A percentile compares a stretch with the other conserved stretches of the same genome.
Conservation (phyloP, 331 rosid genomes). For the Dryas integrifolia region DNA sequence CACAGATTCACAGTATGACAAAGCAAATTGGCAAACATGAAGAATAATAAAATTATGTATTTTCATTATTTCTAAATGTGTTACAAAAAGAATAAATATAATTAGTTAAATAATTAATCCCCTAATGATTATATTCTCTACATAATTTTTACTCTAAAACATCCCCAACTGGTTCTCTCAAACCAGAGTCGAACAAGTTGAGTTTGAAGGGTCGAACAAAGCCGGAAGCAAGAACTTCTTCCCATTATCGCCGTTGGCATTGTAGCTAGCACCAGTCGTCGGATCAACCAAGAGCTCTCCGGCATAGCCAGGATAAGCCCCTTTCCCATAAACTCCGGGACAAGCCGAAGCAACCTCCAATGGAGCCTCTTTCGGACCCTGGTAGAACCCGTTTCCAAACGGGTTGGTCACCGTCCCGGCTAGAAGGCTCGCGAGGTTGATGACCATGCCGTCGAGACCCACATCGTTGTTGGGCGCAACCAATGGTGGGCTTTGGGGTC, state of each 20-base stretch:
- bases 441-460: slow-evolving; percentile 69
- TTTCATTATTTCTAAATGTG: not conserved
- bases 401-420: slow-evolving; percentile 79
- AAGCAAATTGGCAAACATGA: no score
- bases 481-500: slow-evolving; percentile 53
- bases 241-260: slow-evolving; percentile 57
- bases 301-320: slow-evolving; percentile 72
- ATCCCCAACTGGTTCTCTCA: slow-evolving; percentile 7
- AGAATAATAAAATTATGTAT: not conserved
- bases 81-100: not conserved
- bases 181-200: slow-evolving; percentile 54
- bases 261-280: slow-evolving; percentile 62
- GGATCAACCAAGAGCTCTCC: slow-evolving; percentile 53
- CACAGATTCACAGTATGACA: no score
- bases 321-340: slow-evolving; percentile 59
- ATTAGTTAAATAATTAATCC: not conserved
- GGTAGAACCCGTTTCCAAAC: slow-evolving; percentile 61
- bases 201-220: slow-evolving; percentile 56
- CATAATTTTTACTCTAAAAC: not conserved
- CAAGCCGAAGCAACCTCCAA: slow-evolving; percentile 67
- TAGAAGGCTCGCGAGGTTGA: slow-evolving; percentile 60
- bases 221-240: slow-evolving; percentile 71
- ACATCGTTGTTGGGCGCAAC: slow-evolving; percentile 68
- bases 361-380: slow-evolving; percentile 61
- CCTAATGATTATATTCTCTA: not conserved